Conservation (phyloP, 1,284 basidiomycete genomes). For the Apiotrichum brassicae region DNA sequence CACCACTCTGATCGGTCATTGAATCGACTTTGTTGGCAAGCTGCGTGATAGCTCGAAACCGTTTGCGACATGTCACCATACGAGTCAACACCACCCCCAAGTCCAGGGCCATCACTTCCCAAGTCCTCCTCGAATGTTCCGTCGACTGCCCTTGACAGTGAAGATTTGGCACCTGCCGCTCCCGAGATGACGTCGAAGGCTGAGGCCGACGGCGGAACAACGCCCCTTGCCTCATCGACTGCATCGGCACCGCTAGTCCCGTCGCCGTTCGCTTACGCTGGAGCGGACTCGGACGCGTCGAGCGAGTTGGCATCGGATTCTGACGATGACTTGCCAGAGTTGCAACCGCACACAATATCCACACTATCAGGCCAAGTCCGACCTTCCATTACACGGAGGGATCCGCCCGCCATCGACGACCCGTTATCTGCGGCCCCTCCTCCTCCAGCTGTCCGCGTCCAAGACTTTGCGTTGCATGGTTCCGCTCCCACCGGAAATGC, state of each 20-base stretch:
- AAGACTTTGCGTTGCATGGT: constrained; percentile 1
- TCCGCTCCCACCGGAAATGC: too few species aligned
- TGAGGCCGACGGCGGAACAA: not conserved
- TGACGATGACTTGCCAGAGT: not conserved
- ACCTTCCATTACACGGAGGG: not conserved
- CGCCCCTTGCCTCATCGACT: not conserved
- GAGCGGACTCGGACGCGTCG: not conserved
- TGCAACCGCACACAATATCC: not conserved
- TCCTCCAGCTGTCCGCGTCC: not conserved
- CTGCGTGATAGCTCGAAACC: too few species aligned
- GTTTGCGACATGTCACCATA: too few species aligned
- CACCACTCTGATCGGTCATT: too few species aligned
- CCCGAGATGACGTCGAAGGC: not conserved
- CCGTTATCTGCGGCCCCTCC: too few species aligned
- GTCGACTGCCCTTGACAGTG: not conserved
- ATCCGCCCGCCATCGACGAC: too few species aligned
- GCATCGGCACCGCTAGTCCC: not conserved
- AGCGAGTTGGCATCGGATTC: not conserved
- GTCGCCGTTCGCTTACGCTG: not conserved
- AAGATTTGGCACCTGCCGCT: not conserved
- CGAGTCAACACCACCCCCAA: too few species aligned
- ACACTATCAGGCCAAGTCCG: not conserved
- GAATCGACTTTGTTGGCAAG: too few species aligned
- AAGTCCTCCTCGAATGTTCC: not conserved
- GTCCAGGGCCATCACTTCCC: not conserved